phyloP scores from a whole-genome alignment of 2,329 filamentous ascomycete genomes.

The Colletotrichum horii region DNA sequence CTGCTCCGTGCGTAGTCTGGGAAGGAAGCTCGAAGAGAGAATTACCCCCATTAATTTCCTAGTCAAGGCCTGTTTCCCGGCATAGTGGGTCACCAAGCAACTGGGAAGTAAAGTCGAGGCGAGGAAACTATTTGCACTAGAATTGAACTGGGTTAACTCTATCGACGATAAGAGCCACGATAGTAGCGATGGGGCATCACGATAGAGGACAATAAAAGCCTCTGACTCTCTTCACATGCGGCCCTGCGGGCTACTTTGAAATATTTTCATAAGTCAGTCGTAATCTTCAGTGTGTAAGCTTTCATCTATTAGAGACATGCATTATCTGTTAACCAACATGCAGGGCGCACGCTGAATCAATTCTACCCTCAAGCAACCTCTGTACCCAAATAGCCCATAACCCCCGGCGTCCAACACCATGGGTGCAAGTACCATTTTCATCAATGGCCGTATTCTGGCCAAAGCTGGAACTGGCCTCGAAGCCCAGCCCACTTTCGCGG shows the following conservation, averaged over 20 bases:
- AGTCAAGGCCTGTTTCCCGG: not conserved
- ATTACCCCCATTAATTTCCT: not conserved
- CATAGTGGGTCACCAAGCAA: not conserved
- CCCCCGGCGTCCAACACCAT: not conserved
- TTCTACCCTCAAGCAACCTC: not conserved
- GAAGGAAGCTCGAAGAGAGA: conserved; percentile 8
- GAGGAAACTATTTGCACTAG: not conserved
- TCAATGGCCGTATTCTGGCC: conserved; percentile 33
- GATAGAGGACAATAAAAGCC: not conserved
- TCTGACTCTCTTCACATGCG: not conserved
- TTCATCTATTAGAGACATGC: not conserved
- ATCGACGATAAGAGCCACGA: not conserved
- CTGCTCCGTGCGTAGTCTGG: not conserved
- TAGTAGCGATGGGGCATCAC: not conserved
- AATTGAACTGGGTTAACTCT: not conserved
- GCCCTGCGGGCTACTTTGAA: not conserved
- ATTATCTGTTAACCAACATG: not conserved
- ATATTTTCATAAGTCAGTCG: not conserved
- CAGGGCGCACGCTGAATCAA: not conserved
- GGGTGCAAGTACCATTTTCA: conserved; percentile 21
- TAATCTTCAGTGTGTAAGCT: not conserved
- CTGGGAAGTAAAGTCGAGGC: not conserved
- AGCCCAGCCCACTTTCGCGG: conserved; percentile 10
- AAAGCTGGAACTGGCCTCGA: conserved; percentile 27
- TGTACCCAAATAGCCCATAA: not conserved